phyloP scores from a whole-genome alignment of 176 grass and related monocot species.

The Elaeis guineensis region DNA sequence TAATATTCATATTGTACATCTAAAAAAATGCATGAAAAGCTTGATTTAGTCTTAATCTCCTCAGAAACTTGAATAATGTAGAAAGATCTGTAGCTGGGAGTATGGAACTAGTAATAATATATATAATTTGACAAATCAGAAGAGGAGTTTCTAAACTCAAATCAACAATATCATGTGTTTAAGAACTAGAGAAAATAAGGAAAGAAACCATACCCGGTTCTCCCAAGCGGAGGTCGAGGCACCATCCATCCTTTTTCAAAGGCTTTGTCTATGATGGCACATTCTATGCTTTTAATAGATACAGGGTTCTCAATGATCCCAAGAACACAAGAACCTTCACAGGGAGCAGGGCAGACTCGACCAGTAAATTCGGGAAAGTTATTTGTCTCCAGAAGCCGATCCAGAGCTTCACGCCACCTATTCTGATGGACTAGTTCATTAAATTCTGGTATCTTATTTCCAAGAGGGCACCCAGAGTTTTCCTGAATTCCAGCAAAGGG shows the following conservation, averaged over 20 bases:
- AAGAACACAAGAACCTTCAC: conserved; percentile 97
- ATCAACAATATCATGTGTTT: background rate
- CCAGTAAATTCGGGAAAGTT: conserved; percentile 99
- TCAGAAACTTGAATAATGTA: no score
- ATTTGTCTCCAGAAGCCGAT: conserved; percentile 91
- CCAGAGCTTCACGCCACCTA: conserved; percentile 88
- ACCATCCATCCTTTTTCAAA: conserved; percentile 96
- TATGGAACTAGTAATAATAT: no score
- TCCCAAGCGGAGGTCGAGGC: conserved; percentile 76
- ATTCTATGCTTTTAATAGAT: conserved; percentile 98
- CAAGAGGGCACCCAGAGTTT: conserved; percentile 89
- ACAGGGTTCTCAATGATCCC: conserved; percentile 98
- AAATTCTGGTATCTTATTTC: conserved; percentile 98
- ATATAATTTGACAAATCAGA: no score
- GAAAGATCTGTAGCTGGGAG: no score
- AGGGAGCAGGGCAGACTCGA: conserved; percentile 92
- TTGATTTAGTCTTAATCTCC: no score
- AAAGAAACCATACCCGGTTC: conserved; percentile 65
- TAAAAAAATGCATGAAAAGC: no score
- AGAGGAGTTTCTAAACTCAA: background rate
- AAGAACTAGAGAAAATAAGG: background rate
- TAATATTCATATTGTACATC: no score
- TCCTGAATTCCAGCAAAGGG: conserved; percentile 36
- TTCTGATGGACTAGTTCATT: conserved; percentile 96
- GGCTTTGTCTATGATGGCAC: conserved; percentile 94